Conservation (phyloP, 345 rosid genomes). For the Eucalyptus victrix region DNA sequence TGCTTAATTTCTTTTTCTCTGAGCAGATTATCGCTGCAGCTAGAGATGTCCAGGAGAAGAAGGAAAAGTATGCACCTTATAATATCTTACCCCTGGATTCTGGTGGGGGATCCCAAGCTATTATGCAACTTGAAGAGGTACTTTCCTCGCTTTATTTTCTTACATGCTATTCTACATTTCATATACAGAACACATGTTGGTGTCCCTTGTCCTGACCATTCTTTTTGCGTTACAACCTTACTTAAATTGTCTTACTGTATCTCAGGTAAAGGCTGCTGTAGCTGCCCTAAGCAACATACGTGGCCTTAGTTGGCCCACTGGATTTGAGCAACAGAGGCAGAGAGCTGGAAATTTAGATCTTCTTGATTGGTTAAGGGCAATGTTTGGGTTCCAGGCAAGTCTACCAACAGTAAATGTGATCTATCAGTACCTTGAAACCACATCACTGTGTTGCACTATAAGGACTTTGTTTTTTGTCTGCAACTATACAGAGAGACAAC, state of each 20-base stretch:
- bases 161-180: not conserved
- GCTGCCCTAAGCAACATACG: slow-evolving; percentile 82
- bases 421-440: not conserved
- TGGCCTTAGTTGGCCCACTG: slow-evolving; percentile 81
- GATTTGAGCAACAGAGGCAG: slow-evolving; percentile 78
- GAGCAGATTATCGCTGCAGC: slow-evolving; percentile 96
- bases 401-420: not conserved
- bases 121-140: slow-evolving; percentile 97
- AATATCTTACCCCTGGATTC: slow-evolving; percentile 95
- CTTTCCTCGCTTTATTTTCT: not conserved
- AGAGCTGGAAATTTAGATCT: slow-evolving; percentile 82
- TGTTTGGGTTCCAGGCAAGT: slow-evolving; percentile 97
- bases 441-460: not conserved
- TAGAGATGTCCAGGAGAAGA: slow-evolving; percentile 96
- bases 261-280: slow-evolving; percentile 91
- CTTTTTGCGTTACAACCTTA: not conserved
- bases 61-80: slow-evolving; percentile 91
- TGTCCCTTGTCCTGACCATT: not conserved
- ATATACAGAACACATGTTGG: not conserved
- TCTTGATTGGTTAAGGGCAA: slow-evolving; percentile 94
- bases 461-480: not conserved
- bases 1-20: not conserved
- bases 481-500: slow-evolving; percentile 61
- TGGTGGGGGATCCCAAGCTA: slow-evolving; percentile 90
- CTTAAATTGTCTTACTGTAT: not conserved